A percentile compares a stretch with the other conserved stretches of the same genome.
Conservation (phyloP, 225 moss, liverwort and hornwort species). For the Marchantia paleacea region DNA sequence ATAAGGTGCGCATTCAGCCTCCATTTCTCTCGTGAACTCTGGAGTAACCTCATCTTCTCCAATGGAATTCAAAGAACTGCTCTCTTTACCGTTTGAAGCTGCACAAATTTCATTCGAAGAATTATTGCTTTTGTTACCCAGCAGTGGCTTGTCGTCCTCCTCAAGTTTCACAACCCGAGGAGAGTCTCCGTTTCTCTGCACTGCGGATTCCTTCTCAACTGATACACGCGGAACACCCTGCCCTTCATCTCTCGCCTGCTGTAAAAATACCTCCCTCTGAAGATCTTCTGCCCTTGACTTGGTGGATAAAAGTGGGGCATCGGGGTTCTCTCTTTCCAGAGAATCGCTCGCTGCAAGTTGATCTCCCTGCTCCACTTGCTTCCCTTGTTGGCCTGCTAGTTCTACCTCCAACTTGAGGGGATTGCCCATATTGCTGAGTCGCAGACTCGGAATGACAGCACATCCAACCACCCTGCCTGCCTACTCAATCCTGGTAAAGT, state of each 20-base stretch:
- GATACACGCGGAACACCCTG: conserved; percentile 1
- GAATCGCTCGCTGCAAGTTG: conserved; percentile 26
- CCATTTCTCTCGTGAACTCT: conserved; percentile 34
- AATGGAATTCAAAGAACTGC: conserved; percentile 11
- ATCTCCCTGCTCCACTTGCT: conserved; percentile 14
- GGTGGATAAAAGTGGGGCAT: conserved; percentile 31
- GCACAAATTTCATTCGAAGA: conserved; percentile 22
- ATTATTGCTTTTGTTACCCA: neutral
- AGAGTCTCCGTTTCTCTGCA: conserved; percentile 16
- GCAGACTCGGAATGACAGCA: neutral
- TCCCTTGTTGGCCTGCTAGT: conserved; percentile 17
- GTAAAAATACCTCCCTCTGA: conserved; percentile 1
- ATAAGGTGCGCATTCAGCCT: conserved; percentile 38
- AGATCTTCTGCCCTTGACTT: conserved; percentile 31
- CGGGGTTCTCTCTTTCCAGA: conserved; percentile 23
- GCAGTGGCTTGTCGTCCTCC: conserved; percentile 25
- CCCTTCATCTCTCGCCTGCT: conserved; percentile 3
- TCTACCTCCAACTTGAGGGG: conserved; percentile 40
- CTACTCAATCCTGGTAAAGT: neutral
- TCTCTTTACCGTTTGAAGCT: conserved; percentile 9
- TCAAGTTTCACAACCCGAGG: conserved; percentile 6
- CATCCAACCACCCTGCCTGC: neutral
- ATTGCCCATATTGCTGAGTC: conserved; percentile 35
- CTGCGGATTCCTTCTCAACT: neutral
- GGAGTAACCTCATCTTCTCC: conserved; percentile 37